Conservation (phyloP, 768 basidiomycete species). For the Rhodotorula sphaerocarpa region DNA sequence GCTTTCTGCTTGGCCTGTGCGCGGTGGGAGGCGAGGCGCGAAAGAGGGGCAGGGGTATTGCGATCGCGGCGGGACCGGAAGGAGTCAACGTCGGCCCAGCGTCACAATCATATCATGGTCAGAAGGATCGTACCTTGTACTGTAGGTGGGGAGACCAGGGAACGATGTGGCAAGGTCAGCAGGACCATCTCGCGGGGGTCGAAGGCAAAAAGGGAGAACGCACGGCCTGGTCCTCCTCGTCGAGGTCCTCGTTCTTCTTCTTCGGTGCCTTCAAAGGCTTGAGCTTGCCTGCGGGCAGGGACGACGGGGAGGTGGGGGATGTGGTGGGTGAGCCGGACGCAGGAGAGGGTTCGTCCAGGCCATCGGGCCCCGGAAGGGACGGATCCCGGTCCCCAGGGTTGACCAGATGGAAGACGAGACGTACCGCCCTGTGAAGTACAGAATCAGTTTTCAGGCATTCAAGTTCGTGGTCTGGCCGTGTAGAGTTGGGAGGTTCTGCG, state of each 20-base stretch:
- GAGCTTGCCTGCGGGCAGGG: slow-evolving; percentile 70
- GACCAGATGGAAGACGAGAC: neutral
- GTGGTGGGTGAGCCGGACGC: too few species aligned
- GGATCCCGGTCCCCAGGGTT: too few species aligned
- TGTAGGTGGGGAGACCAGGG: neutral
- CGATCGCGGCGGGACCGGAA: slow-evolving; percentile 51
- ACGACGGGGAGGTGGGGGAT: too few species aligned
- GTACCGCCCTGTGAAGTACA: neutral
- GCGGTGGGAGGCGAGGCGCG: slow-evolving; percentile 57
- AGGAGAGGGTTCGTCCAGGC: too few species aligned
- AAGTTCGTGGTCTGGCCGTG: too few species aligned
- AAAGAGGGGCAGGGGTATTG: neutral
- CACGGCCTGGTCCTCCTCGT: slow-evolving; percentile 30
- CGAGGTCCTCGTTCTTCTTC: slow-evolving; percentile 61
- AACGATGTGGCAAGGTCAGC: too few species aligned
- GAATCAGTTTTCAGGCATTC: too few species aligned
- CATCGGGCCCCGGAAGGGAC: too few species aligned
- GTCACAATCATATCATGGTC: neutral
- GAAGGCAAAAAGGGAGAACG: neutral
- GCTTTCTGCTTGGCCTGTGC: slow-evolving; percentile 61
- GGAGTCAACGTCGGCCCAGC: too few species aligned
- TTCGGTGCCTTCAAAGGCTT: slow-evolving; percentile 85
- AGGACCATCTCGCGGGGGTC: neutral
- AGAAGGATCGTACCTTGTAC: neutral
- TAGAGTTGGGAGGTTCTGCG: too few species aligned